A percentile compares a stretch with the other conserved stretches of the same genome.
phyloP scores from a whole-genome alignment of 1,284 basidiomycete genomes.

The Gomphus bonarii region DNA sequence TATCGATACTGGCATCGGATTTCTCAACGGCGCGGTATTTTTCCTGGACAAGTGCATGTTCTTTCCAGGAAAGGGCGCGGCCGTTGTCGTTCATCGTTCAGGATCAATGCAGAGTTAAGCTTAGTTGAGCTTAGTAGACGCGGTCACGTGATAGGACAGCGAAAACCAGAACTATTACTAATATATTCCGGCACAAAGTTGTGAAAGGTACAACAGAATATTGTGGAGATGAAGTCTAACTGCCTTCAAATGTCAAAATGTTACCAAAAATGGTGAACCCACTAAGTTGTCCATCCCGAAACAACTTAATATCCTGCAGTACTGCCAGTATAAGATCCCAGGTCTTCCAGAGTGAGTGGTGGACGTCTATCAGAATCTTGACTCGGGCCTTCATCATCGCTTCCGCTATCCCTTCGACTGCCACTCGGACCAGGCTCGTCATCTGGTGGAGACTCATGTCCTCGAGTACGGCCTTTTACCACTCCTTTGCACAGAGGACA shows the following conservation, averaged over 20 bases:
- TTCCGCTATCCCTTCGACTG: slow-evolving; percentile 10
- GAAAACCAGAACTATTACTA: too few relatives aligned
- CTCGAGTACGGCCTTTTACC: slow-evolving; percentile 1
- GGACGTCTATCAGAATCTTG: not conserved
- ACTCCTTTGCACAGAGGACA: slow-evolving; percentile 53
- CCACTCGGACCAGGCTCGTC: slow-evolving; percentile 9
- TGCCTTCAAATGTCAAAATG: too few relatives aligned
- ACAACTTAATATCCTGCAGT: slow-evolving; percentile 1
- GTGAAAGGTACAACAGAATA: too few relatives aligned
- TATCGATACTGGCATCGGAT: not conserved
- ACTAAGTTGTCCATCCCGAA: not conserved
- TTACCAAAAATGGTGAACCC: not conserved
- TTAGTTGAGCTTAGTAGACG: not conserved
- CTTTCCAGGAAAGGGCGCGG: not conserved
- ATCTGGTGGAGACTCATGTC: slow-evolving; percentile 14
- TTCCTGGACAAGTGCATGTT: not conserved
- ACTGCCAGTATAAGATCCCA: slow-evolving; percentile 3
- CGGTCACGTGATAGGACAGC: too few relatives aligned
- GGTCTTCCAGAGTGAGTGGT: slow-evolving; percentile 7
- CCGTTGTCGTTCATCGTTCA: not conserved
- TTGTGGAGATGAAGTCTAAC: too few relatives aligned
- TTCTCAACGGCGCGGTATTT: not conserved
- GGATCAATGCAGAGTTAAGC: not conserved
- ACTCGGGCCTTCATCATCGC: slow-evolving; percentile 7
- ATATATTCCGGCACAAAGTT: too few relatives aligned